Percentiles rank a stretch among this genome's conserved stretches.
Conservation (phyloP, 306 rosid species). For the Cucurbita maxima region DNA sequence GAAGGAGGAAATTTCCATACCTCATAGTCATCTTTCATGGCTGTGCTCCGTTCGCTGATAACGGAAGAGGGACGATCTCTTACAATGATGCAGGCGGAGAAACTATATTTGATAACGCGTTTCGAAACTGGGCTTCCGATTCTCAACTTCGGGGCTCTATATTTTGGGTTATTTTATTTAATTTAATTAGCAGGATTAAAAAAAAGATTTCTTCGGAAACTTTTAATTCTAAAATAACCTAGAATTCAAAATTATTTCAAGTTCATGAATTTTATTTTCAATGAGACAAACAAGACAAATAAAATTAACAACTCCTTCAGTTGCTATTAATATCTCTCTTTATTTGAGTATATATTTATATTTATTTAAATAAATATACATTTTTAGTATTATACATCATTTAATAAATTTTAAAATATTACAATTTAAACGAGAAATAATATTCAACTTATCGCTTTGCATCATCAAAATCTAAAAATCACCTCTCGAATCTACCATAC, state of each 20-base stretch:
- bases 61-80: neutral
- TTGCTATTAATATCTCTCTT: too few species aligned
- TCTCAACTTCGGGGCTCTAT: neutral
- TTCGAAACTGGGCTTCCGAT: neutral
- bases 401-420: too few species aligned
- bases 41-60: neutral
- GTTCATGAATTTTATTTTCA: too few species aligned
- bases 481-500: too few species aligned
- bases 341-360: too few species aligned
- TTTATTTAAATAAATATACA: too few species aligned
- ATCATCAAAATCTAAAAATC: too few species aligned
- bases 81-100: neutral
- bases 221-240: neutral
- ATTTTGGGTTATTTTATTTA: neutral
- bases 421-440: too few species aligned
- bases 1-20: conserved; percentile 11
- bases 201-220: neutral
- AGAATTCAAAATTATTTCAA: neutral
- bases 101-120: neutral
- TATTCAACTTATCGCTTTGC: too few species aligned
- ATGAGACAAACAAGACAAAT: too few species aligned
- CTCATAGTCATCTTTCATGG: conserved; percentile 57
- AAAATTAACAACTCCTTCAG: too few species aligned
- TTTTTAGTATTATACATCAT: too few species aligned
- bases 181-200: neutral